A percentile compares a stretch with the other conserved stretches of the same genome.
Conservation (phyloP, 371 early-diverging fungal species). For the Aphelidium insulamus region DNA sequence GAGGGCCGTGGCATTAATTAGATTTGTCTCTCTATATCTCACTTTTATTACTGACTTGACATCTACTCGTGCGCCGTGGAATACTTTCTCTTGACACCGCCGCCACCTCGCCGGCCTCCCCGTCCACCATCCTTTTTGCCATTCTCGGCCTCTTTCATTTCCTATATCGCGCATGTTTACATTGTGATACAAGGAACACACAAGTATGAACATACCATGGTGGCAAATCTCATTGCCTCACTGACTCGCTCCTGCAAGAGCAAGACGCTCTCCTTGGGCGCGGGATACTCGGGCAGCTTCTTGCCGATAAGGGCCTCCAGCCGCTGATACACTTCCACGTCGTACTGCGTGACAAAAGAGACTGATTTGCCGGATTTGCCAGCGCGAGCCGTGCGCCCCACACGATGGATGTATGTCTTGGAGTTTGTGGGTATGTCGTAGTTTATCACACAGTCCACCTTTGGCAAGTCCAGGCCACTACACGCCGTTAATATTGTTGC, state of each 20-base stretch:
- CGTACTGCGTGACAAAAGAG: constrained; percentile 93
- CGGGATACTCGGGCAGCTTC: constrained; percentile 61
- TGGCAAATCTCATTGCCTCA: constrained; percentile 72
- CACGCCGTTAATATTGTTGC: too few relatives aligned
- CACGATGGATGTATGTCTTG: constrained; percentile 92
- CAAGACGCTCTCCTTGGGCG: constrained; percentile 61
- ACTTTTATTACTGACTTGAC: not conserved
- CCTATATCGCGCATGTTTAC: not conserved
- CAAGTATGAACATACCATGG: too few relatives aligned
- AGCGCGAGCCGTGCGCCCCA: constrained; percentile 92
- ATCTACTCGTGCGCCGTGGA: not conserved
- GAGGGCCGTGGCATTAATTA: not conserved
- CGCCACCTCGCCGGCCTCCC: not conserved
- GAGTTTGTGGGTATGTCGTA: constrained; percentile 85
- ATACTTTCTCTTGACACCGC: constrained; percentile 1
- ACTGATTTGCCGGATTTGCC: constrained; percentile 80
- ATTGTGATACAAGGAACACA: too few relatives aligned
- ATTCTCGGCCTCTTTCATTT: not conserved
- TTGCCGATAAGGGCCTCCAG: constrained; percentile 72
- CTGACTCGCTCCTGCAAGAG: constrained; percentile 76
- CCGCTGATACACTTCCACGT: constrained; percentile 77
- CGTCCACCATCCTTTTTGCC: not conserved
- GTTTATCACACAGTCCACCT: constrained; percentile 85
- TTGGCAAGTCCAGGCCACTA: constrained; percentile 93
- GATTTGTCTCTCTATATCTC: not conserved